A percentile compares a stretch with the other conserved stretches of the same genome.
phyloP scores from a whole-genome alignment of 1,284 basidiomycete species.

The Microbotryomycetes sp. region DNA sequence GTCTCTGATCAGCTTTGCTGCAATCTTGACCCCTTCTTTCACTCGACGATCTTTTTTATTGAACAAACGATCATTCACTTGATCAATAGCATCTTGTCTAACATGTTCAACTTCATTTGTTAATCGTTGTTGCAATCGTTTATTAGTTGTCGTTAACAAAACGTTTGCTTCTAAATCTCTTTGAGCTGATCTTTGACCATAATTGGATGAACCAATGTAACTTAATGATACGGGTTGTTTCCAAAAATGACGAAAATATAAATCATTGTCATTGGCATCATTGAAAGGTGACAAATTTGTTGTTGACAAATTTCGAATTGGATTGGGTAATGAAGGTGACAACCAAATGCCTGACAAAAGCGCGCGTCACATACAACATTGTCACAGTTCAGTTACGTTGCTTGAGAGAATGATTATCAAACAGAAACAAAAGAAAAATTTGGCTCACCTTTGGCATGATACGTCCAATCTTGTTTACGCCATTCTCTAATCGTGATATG shows the following conservation, averaged over 20 bases:
- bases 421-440: neutral
- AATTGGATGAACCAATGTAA: constrained; percentile 91
- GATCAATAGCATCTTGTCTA: constrained; percentile 43
- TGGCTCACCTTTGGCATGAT: constrained; percentile 85
- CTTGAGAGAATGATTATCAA: constrained; percentile 7
- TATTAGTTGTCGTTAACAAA: constrained; percentile 63
- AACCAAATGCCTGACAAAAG: constrained; percentile 70
- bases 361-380: neutral
- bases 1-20: constrained; percentile 22
- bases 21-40: constrained; percentile 48
- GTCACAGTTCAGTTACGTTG: constrained; percentile 2
- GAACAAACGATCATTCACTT: constrained; percentile 49
- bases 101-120: constrained; percentile 48
- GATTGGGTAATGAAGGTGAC: constrained; percentile 45
- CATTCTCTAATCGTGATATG: constrained; percentile 74
- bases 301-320: neutral
- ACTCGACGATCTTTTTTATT: constrained; percentile 55
- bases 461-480: constrained; percentile 89
- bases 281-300: constrained; percentile 24
- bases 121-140: constrained; percentile 43
- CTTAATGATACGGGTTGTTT: constrained; percentile 55
- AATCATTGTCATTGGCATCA: constrained; percentile 43
- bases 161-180: constrained; percentile 92
- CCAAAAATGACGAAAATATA: constrained; percentile 7
- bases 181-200: constrained; percentile 82